Percentiles rank a stretch among this genome's conserved stretches.
Evolutionary conservation across 1,284 basidiomycete species (phyloP).

Genomic region (Cryptococcus deneoformans): DNA sequence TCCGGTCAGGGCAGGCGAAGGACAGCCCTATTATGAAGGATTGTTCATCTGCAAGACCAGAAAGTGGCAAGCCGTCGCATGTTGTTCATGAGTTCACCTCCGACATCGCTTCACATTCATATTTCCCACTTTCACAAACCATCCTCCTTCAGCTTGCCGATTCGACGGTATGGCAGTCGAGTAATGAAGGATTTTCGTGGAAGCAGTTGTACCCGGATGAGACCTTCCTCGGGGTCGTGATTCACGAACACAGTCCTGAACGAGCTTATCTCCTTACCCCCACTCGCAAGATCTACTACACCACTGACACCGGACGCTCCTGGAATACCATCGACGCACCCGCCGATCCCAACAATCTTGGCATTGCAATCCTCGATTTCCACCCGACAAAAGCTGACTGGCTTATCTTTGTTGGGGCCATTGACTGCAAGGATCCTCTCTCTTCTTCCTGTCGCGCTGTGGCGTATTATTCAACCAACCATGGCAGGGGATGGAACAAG

Average conservation of each 20-base stretch:
- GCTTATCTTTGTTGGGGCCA: constrained; percentile 85
- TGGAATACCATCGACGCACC: constrained; percentile 69
- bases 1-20: constrained; percentile 55
- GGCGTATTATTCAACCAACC: constrained; percentile 68
- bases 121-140: constrained; percentile 61
- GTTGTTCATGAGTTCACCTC: constrained; percentile 69
- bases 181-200: constrained; percentile 94
- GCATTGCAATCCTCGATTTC: constrained; percentile 76
- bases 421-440: constrained; percentile 57
- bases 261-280: constrained; percentile 88
- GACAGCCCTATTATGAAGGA: constrained; percentile 69
- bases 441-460: constrained; percentile 62
- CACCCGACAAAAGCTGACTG: constrained; percentile 76
- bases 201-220: constrained; percentile 60
- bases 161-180: constrained; percentile 82
- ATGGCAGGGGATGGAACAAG: constrained; percentile 72
- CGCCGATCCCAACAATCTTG: constrained; percentile 72
- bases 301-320: constrained; percentile 71
- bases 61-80: constrained; percentile 67
- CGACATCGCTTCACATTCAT: constrained; percentile 72
- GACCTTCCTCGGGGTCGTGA: constrained; percentile 76
- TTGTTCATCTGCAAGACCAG: constrained; percentile 72
- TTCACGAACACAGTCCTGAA: constrained; percentile 73
- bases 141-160: constrained; percentile 79
- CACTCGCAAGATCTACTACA: constrained; percentile 66